These are phyloP conservation scores for Vigna radiata DNA, from an alignment of 306 rosid genomes.

Conservation along the genomic window DNA sequence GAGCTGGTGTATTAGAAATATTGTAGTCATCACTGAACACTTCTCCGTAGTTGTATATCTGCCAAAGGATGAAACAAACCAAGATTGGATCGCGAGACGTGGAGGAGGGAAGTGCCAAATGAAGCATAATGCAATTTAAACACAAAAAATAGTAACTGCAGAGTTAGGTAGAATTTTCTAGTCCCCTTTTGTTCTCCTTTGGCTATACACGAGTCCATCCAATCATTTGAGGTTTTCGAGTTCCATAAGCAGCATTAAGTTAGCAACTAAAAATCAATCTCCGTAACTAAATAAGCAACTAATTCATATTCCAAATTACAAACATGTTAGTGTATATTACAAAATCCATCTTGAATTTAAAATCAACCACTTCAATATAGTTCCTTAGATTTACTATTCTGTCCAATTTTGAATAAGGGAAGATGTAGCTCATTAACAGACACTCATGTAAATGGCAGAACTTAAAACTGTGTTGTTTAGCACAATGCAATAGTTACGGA, in stretches of 20 bases:
- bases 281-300: slow-evolving; percentile 12
- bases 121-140: slow-evolving; percentile 23
- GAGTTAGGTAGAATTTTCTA: slow-evolving; percentile 7
- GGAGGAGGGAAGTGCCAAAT: slow-evolving; percentile 32
- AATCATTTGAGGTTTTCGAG: slow-evolving; percentile 26
- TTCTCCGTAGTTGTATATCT: slow-evolving; percentile 92
- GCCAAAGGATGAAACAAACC: slow-evolving; percentile 38
- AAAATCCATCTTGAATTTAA: slow-evolving; percentile 19
- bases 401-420: slow-evolving; percentile 10
- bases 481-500: background rate
- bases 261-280: background rate
- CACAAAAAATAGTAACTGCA: background rate
- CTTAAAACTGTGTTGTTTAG: background rate
- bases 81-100: slow-evolving; percentile 27
- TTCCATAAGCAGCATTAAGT: slow-evolving; percentile 6
- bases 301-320: slow-evolving; percentile 25
- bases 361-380: slow-evolving; percentile 14
- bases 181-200: slow-evolving; percentile 3
- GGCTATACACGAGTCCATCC: background rate
- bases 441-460: slow-evolving; percentile 6
- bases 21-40: slow-evolving; percentile 90
- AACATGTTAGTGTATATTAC: background rate
- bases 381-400: background rate
- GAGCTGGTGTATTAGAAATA: slow-evolving; percentile 92
- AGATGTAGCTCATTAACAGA: slow-evolving; percentile 23